phyloP scores from a whole-genome alignment of 306 rosid genomes.

The Alnus glutinosa region DNA sequence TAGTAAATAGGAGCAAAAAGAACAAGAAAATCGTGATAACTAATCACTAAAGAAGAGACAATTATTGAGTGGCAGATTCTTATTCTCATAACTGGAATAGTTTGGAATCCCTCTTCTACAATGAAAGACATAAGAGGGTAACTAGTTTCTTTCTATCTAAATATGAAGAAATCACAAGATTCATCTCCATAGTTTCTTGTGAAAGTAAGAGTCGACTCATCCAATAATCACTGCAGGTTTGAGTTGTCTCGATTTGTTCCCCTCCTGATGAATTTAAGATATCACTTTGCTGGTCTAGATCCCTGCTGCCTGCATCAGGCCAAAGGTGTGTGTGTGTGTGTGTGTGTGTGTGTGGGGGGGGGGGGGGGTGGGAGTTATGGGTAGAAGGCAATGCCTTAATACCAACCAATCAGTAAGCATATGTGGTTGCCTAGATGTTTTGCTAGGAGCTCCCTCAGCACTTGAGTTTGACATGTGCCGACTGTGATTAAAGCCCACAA shows the following conservation, averaged over 20 bases:
- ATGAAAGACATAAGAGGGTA: neutral
- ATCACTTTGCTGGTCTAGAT: neutral
- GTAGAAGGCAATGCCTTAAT: neutral
- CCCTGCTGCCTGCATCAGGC: slow-evolving; percentile 2
- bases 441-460: slow-evolving; percentile 5
- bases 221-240: neutral
- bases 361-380: neutral
- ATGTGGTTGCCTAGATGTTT: neutral
- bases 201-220: neutral
- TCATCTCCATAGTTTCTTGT: neutral
- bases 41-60: no score
- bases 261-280: neutral
- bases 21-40: no score
- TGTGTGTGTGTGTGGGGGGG: neutral
- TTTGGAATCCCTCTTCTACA: neutral
- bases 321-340: neutral
- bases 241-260: neutral
- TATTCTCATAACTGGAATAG: neutral
- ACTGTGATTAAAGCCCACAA: neutral
- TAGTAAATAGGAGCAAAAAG: no score
- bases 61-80: neutral
- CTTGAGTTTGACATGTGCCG: neutral
- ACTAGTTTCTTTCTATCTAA: neutral
- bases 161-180: neutral
- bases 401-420: no score